A percentile compares a stretch with the other conserved stretches of the same genome.
Evolutionary conservation across 306 rosid species (phyloP).

Genomic region (Benincasa hispida): DNA sequence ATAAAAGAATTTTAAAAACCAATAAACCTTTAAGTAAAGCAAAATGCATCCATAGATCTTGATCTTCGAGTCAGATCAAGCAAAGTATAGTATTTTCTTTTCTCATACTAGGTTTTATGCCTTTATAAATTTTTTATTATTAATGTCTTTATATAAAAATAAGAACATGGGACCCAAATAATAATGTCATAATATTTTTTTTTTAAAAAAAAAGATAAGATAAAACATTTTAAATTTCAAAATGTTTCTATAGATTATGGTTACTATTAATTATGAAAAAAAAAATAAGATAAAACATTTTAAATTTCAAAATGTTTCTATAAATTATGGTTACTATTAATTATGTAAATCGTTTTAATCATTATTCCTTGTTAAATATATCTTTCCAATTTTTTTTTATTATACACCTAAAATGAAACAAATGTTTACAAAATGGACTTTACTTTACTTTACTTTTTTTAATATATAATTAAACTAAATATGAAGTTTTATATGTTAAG

Average conservation of each 20-base stretch:
- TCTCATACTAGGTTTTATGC: no score
- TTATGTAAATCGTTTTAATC: not conserved
- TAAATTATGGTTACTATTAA: not conserved
- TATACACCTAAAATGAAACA: not conserved
- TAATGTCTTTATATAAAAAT: not conserved
- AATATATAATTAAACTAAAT: not conserved
- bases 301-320: not conserved
- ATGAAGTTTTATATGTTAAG: not conserved
- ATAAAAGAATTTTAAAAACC: no score
- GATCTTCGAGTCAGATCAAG: no score
- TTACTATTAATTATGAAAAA: no score
- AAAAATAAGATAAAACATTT: not conserved
- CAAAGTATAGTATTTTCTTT: no score
- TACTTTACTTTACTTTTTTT: not conserved
- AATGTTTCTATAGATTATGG: no score
- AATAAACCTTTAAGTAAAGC: no score
- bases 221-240: no score
- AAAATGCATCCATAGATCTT: no score
- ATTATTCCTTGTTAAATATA: not conserved
- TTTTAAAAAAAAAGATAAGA: no score
- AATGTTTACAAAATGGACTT: not conserved
- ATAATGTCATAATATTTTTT: not conserved
- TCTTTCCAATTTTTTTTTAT: not conserved
- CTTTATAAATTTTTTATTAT: not conserved
- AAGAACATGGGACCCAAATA: not conserved